Evolutionary conservation across 192 early-diverging fungal genomes (phyloP).

Genomic region (Glomus cerebriforme): DNA sequence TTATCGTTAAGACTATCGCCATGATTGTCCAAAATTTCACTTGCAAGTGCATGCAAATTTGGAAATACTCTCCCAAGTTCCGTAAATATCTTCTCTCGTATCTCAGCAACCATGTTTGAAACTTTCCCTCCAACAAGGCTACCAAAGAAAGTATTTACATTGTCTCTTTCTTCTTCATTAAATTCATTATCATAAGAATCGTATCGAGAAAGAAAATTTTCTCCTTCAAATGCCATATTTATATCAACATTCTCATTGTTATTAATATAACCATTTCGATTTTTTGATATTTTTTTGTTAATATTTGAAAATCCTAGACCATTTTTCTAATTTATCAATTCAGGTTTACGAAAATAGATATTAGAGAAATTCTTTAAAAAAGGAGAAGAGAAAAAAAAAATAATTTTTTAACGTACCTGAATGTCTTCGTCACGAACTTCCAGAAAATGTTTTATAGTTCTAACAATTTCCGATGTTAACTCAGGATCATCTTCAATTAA

Average conservation of each 20-base stretch:
- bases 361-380: not conserved
- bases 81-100: slow-evolving; percentile 43
- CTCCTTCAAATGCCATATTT: slow-evolving; percentile 16
- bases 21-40: slow-evolving; percentile 44
- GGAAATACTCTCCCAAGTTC: slow-evolving; percentile 46
- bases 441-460: slow-evolving; percentile 42
- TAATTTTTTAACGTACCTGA: slow-evolving; percentile 31
- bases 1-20: slow-evolving; percentile 37
- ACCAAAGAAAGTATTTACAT: slow-evolving; percentile 25
- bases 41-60: slow-evolving; percentile 35
- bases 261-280: not conserved
- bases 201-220: slow-evolving; percentile 16
- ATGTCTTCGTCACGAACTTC: slow-evolving; percentile 38
- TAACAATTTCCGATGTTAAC: slow-evolving; percentile 40
- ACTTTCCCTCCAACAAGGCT: slow-evolving; percentile 37
- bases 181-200: slow-evolving; percentile 36
- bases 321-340: not conserved
- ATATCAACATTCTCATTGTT: not conserved
- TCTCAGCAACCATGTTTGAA: slow-evolving; percentile 42
- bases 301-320: not conserved
- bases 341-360: not conserved
- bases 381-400: slow-evolving; percentile 6
- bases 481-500: slow-evolving; percentile 37
- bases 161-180: slow-evolving; percentile 29
- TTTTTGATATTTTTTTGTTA: not conserved